Evolutionary conservation across 805 yeast genomes (phyloP).

Genomic region (Lipomyces orientalis): DNA sequence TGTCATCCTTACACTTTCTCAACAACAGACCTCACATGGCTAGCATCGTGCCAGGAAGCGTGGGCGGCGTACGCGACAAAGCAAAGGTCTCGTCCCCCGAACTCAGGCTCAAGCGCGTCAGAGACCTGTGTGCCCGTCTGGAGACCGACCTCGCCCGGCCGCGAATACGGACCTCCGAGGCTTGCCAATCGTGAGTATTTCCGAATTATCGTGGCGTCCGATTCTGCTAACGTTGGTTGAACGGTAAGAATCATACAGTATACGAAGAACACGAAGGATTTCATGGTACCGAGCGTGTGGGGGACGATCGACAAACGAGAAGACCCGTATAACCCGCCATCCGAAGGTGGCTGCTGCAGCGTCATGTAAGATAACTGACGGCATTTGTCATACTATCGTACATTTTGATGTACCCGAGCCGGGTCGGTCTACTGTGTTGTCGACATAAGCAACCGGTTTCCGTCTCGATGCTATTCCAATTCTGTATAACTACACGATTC

Average conservation of each 20-base stretch:
- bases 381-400: neutral
- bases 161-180: slow-evolving; percentile 26
- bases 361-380: slow-evolving; percentile 15
- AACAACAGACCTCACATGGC: neutral
- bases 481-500: no score
- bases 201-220: no score
- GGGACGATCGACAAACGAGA: slow-evolving; percentile 33
- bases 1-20: neutral
- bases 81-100: slow-evolving; percentile 18
- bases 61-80: slow-evolving; percentile 21
- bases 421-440: neutral
- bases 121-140: slow-evolving; percentile 18
- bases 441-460: no score
- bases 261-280: slow-evolving; percentile 34
- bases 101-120: slow-evolving; percentile 27
- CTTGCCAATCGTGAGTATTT: slow-evolving; percentile 25
- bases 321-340: slow-evolving; percentile 36
- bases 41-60: slow-evolving; percentile 1
- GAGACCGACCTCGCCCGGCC: slow-evolving; percentile 20
- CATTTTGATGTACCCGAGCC: neutral
- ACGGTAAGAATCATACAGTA: slow-evolving; percentile 30
- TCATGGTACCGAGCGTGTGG: slow-evolving; percentile 37
- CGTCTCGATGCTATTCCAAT: no score
- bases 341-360: slow-evolving; percentile 26
- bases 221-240: neutral